Base-by-base conservation (phyloP, 148 eudicot species). In the Cornus florida region DNA sequence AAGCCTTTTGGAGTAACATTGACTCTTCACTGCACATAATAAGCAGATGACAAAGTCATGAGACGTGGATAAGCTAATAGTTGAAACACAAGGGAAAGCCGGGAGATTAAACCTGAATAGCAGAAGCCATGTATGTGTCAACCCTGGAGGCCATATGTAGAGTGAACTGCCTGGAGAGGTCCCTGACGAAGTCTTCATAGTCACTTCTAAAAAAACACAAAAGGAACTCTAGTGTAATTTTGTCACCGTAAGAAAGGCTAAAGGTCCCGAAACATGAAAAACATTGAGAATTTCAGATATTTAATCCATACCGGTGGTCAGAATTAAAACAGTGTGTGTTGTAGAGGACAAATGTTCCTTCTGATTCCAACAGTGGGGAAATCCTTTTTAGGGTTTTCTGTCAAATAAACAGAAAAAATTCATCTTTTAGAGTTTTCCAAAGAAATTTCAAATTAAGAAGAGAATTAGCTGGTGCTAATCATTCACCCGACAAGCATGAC, bases 101-200 rank as follows among this genome's bases (percentile, higher is more conserved):
- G 50, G 57, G 39, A 56, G 79, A 69, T 46, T 78, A 32, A 77
- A 93, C 99, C 99, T 96, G 99, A 80, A 96, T 82, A 64, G 91
- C 74, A 72, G 98, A 91, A 77, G 92, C 94, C 97, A 96, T 85
- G 87, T 91, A 93, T 41, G 91, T 81, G 84, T 91, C 93, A 62
- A 92, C 82, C 85, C 95, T 92, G 69, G 97, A 82, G 72, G 91
- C 81, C 86, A 91, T 78, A 79, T 90, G 86, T 67, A 87, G 98
- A 81, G 86, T 83, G 57, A 92, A 81, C 82, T 84, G 93, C 84
- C 84, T 90, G 20, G 97, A 76, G 22, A 93, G 76, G 60, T 96
- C 97, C 84, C 93, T 87, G 67, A 96, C 89, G 73, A 96, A 92
- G 82, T 96, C 99, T 86, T 96, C 98, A 88, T 96, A 96, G 85